A percentile compares a stretch with the other conserved stretches of the same genome.
Conservation (phyloP, 495 filamentous ascomycete species). For the Astrocystis sublimbata region DNA sequence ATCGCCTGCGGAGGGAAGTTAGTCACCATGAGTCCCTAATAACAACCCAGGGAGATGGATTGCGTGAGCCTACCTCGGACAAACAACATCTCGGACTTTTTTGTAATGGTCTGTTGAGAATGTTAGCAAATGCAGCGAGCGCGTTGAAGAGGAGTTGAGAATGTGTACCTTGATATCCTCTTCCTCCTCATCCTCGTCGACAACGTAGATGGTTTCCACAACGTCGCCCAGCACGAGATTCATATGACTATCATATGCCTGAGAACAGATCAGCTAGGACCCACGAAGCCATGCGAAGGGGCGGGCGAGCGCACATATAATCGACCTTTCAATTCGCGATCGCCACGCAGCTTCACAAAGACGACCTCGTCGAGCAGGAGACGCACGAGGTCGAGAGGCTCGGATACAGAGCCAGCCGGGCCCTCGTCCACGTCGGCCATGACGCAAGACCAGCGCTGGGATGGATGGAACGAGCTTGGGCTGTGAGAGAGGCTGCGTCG, state of each 20-base stretch:
- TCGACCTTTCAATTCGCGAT: constrained; percentile 91
- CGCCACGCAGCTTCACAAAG: constrained; percentile 93
- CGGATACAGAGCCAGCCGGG: constrained; percentile 63
- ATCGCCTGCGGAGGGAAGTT: constrained; percentile 64
- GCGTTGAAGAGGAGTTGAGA: not conserved
- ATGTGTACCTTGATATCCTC: constrained; percentile 44
- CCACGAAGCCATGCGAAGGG: constrained; percentile 27
- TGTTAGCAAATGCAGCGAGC: constrained; percentile 15
- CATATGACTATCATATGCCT: constrained; percentile 99
- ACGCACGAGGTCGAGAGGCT: constrained; percentile 92
- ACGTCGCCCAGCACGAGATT: constrained; percentile 97
- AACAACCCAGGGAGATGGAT: not conserved
- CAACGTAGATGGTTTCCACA: constrained; percentile 92
- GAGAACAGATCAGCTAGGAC: not conserved
- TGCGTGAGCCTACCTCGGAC: constrained; percentile 86
- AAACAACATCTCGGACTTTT: constrained; percentile 99
- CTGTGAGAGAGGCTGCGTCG: not conserved
- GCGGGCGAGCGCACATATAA: constrained; percentile 64
- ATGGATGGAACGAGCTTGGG: not conserved
- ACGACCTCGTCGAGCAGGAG: constrained; percentile 93
- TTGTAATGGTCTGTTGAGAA: constrained; percentile 73
- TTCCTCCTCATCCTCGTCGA: constrained; percentile 86
- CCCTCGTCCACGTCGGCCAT: constrained; percentile 77
- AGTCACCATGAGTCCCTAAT: constrained; percentile 23
- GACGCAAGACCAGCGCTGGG: not conserved